Percentiles rank a stretch among this genome's conserved stretches.
Conservation (phyloP, 2,329 filamentous ascomycete genomes). For the Nemania abortiva region DNA sequence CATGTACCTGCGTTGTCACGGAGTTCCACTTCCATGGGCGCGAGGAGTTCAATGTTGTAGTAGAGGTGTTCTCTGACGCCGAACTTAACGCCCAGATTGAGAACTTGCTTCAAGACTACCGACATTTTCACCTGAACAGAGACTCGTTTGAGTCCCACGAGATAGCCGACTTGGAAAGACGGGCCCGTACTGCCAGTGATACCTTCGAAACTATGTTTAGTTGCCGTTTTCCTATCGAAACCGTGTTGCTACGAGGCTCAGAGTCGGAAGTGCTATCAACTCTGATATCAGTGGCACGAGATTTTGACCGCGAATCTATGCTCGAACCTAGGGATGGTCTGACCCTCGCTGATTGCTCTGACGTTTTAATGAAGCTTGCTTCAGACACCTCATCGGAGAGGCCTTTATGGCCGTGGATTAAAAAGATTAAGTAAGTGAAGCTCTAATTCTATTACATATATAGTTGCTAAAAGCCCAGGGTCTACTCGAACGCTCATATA, state of each 20-base stretch:
- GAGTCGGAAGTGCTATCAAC: slow-evolving; percentile 36
- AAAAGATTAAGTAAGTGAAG: slow-evolving; percentile 55
- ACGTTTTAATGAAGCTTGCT: slow-evolving; percentile 52
- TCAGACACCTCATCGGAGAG: slow-evolving; percentile 52
- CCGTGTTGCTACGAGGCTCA: slow-evolving; percentile 37
- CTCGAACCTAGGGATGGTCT: slow-evolving; percentile 10
- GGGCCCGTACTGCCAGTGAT: slow-evolving; percentile 52
- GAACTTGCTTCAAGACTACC: slow-evolving; percentile 54
- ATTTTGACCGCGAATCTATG: slow-evolving; percentile 25
- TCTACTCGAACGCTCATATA: slow-evolving; percentile 59
- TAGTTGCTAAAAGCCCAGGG: slow-evolving; percentile 50
- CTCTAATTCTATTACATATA: too few species aligned
- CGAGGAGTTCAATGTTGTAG: slow-evolving; percentile 51
- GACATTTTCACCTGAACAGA: slow-evolving; percentile 51
- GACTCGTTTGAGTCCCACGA: slow-evolving; percentile 42
- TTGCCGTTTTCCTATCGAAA: slow-evolving; percentile 38
- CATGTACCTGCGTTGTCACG: slow-evolving; percentile 62
- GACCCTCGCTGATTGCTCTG: slow-evolving; percentile 51
- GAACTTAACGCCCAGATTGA: slow-evolving; percentile 53
- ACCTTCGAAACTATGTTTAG: slow-evolving; percentile 57
- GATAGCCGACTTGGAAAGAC: slow-evolving; percentile 43
- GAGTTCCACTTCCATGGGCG: slow-evolving; percentile 58
- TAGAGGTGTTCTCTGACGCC: slow-evolving; percentile 51
- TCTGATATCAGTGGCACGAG: slow-evolving; percentile 44
- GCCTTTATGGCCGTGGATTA: slow-evolving; percentile 59